Conservation (phyloP, 345 rosid genomes). For the Eucalyptus guilfoylei region DNA sequence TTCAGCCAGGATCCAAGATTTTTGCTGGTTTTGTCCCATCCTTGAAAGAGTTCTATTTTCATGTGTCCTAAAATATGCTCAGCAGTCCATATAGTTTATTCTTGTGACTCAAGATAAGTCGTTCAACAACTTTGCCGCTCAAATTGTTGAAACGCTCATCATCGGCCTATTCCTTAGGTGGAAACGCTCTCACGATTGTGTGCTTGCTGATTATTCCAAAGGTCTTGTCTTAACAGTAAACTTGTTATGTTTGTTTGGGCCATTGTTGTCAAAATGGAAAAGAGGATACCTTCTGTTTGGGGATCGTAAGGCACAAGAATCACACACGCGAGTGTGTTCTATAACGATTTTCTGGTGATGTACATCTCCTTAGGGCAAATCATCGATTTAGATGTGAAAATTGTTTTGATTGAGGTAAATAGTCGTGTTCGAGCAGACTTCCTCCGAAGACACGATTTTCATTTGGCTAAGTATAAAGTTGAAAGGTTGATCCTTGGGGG, state of each 20-base stretch:
- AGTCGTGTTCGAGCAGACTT: fast-evolving
- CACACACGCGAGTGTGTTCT: not conserved
- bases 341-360: not conserved
- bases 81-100: not conserved
- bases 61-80: too few relatives aligned
- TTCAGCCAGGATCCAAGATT: not conserved
- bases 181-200: fast-evolving
- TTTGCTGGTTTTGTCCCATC: not conserved
- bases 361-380: not conserved
- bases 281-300: not conserved
- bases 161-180: not conserved
- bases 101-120: not conserved
- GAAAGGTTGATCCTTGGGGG: not conserved
- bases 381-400: not conserved
- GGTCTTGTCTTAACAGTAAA: not conserved
- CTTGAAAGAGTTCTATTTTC: not conserved
- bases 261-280: not conserved
- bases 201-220: not conserved
- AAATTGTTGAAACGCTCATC: not conserved
- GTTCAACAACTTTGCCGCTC: not conserved
- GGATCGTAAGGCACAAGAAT: not conserved
- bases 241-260: not conserved
- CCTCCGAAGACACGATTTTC: not conserved
- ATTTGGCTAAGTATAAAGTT: not conserved
- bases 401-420: not conserved